A percentile compares a stretch with the other conserved stretches of the same genome.
Conservation (phyloP, 2,329 filamentous ascomycete species). For the Alternaria sp. region DNA sequence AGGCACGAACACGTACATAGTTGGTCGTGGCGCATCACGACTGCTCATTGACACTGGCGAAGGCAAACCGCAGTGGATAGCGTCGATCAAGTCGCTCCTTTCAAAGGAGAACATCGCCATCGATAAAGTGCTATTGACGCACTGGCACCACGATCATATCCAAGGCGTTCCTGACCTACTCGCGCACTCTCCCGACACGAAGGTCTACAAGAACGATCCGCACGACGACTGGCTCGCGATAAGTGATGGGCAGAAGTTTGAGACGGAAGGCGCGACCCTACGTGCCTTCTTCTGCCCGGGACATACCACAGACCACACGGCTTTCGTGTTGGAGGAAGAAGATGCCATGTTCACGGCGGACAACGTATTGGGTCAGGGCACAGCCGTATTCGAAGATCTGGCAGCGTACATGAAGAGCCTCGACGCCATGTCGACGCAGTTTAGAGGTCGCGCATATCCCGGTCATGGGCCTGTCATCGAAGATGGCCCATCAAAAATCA, state of each 20-base stretch:
- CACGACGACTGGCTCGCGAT: slow-evolving; percentile 59
- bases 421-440: slow-evolving; percentile 69
- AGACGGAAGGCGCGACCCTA: slow-evolving; percentile 68
- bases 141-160: slow-evolving; percentile 91
- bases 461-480: slow-evolving; percentile 83
- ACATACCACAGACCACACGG: slow-evolving; percentile 84
- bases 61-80: slow-evolving; percentile 76
- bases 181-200: slow-evolving; percentile 65
- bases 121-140: slow-evolving; percentile 76
- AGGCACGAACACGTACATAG: slow-evolving; percentile 92
- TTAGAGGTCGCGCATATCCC: slow-evolving; percentile 77
- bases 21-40: slow-evolving; percentile 75
- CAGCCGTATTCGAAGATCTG: slow-evolving; percentile 83
- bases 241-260: slow-evolving; percentile 62
- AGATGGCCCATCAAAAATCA: slow-evolving; percentile 73
- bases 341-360: slow-evolving; percentile 88
- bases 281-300: slow-evolving; percentile 73
- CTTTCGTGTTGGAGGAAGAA: slow-evolving; percentile 76
- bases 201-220: slow-evolving; percentile 71
- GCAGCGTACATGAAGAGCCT: slow-evolving; percentile 71
- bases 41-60: slow-evolving; percentile 92
- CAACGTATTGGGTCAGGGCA: slow-evolving; percentile 86
- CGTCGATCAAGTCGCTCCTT: slow-evolving; percentile 69
- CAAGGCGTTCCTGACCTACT: slow-evolving; percentile 76
- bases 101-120: slow-evolving; percentile 71